Conservation (phyloP, 345 rosid species). For the Populus ilicifolia region DNA sequence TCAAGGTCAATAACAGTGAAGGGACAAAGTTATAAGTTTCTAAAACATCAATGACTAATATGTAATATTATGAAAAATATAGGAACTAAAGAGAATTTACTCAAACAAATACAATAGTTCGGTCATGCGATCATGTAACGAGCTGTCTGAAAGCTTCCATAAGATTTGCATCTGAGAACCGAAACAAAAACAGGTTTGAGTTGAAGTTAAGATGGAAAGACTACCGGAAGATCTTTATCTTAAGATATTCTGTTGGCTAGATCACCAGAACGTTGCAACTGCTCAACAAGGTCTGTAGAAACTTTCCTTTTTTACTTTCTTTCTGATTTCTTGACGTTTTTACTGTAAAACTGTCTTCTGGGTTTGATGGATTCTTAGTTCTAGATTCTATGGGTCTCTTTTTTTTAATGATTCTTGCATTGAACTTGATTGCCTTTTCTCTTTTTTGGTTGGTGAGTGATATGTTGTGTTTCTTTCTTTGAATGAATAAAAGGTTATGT, state of each 20-base stretch:
- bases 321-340: neutral
- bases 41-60: no score
- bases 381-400: neutral
- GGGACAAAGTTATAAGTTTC: no score
- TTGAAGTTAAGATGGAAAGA: constrained; percentile 34
- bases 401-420: no score
- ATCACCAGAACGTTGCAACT: constrained; percentile 48
- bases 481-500: no score
- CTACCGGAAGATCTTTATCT: constrained; percentile 44
- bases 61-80: no score
- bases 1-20: no score
- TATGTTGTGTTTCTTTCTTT: no score
- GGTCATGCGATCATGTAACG: neutral
- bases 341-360: neutral
- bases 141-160: neutral
- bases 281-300: constrained; percentile 42
- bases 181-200: neutral
- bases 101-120: no score
- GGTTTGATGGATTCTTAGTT: neutral
- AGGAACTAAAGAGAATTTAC: no score
- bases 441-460: no score
- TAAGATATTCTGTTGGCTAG: constrained; percentile 42
- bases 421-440: no score
- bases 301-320: neutral
- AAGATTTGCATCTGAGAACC: neutral